These are phyloP conservation scores for Tylopilus sp. DNA, from an alignment of 768 basidiomycete species.

Conservation along the genomic window DNA sequence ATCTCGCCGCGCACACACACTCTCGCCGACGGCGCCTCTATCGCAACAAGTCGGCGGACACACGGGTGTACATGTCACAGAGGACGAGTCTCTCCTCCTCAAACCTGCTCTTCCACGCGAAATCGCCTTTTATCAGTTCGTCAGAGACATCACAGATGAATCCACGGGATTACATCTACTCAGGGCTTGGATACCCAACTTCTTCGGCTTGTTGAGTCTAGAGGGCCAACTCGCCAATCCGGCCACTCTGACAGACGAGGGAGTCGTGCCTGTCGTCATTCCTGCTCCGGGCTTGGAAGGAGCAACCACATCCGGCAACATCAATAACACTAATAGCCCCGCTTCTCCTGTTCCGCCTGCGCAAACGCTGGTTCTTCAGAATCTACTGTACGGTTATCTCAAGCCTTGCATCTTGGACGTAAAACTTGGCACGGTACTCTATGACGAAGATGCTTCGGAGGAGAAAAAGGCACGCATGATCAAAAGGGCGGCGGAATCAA, in stretches of 20 bases:
- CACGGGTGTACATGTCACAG: conserved; percentile 62
- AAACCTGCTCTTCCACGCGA: conserved; percentile 70
- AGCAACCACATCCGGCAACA: conserved; percentile 28
- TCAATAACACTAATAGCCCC: not conserved
- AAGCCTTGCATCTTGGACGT: conserved; percentile 88
- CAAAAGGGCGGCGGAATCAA: conserved; percentile 63
- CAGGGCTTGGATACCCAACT: conserved; percentile 64
- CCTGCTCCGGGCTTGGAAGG: conserved; percentile 39
- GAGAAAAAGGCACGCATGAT: conserved; percentile 83
- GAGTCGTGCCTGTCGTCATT: conserved; percentile 21
- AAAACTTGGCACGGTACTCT: conserved; percentile 91
- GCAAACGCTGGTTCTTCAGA: conserved; percentile 85
- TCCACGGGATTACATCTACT: conserved; percentile 28
- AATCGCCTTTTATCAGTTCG: conserved; percentile 63
- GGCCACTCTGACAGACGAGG: conserved; percentile 7
- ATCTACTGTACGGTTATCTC: conserved; percentile 66
- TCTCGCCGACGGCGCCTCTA: conserved; percentile 34
- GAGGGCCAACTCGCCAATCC: conserved; percentile 42
- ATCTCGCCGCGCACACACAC: conserved; percentile 14
- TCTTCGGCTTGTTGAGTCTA: conserved; percentile 75
- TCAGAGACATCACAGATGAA: conserved; percentile 34
- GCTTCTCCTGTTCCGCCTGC: not conserved
- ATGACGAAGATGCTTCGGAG: conserved; percentile 58
- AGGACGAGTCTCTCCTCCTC: conserved; percentile 76
- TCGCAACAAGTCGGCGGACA: conserved; percentile 80